Conservation (phyloP, 2,329 filamentous ascomycete species). For the Microdochium nivale region DNA sequence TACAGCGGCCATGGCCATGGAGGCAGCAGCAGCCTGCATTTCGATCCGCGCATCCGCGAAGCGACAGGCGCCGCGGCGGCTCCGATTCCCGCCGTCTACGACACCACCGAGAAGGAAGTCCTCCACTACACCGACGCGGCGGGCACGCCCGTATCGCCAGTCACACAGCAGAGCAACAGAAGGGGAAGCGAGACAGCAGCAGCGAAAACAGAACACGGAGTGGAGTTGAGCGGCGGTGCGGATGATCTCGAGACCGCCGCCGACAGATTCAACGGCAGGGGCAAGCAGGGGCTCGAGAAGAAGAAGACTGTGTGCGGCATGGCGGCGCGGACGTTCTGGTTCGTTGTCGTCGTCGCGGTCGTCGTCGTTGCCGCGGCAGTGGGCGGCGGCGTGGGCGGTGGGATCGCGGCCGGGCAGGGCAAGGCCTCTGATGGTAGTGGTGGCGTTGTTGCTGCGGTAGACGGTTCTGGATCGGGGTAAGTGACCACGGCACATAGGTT, state of each 20-base stretch:
- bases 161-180: no score
- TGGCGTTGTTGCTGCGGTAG: not conserved
- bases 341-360: not conserved
- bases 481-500: not conserved
- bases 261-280: not conserved
- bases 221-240: no score
- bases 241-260: not conserved
- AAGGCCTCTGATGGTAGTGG: not conserved
- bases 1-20: no score
- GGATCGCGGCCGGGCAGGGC: not conserved
- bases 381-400: slow-evolving; percentile 1
- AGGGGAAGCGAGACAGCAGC: no score
- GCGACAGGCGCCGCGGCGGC: no score
- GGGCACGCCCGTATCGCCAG: no score
- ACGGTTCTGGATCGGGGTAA: not conserved
- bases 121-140: no score
- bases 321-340: not conserved
- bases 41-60: no score
- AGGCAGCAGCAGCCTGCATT: no score
- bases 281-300: not conserved
- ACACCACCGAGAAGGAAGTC: no score
- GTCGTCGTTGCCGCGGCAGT: not conserved
- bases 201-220: no score
- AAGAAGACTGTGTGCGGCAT: not conserved
- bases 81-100: no score